These are phyloP conservation scores for Colletotrichum australisinense DNA, from an alignment of 2,329 filamentous ascomycete species.

Conservation along the genomic window DNA sequence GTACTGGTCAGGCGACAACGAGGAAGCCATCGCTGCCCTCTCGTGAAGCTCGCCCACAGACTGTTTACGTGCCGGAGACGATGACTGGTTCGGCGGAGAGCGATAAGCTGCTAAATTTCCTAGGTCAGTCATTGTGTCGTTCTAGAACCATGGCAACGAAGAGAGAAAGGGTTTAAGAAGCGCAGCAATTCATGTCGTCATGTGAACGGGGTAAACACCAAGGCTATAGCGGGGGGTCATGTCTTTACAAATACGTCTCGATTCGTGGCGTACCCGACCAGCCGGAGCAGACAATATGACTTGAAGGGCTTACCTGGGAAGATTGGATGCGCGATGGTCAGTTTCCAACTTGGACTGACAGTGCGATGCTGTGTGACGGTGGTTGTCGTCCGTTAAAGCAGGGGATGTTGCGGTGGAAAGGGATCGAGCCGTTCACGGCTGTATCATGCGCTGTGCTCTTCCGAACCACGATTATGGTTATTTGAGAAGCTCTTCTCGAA, in stretches of 20 bases:
- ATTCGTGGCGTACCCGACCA: slow-evolving; percentile 1
- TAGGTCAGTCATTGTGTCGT: slow-evolving; percentile 47
- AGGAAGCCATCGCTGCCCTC: slow-evolving; percentile 56
- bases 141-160: not conserved
- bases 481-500: slow-evolving; percentile 29
- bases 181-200: slow-evolving; percentile 14
- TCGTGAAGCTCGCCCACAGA: slow-evolving; percentile 48
- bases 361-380: slow-evolving; percentile 16
- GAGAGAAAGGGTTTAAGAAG: not conserved
- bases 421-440: slow-evolving; percentile 25
- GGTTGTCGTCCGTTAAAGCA: slow-evolving; percentile 28
- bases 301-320: slow-evolving; percentile 27
- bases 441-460: slow-evolving; percentile 14
- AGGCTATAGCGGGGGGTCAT: not conserved
- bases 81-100: slow-evolving; percentile 48
- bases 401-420: slow-evolving; percentile 14
- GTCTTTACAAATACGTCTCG: slow-evolving; percentile 24
- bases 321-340: slow-evolving; percentile 16
- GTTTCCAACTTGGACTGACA: slow-evolving; percentile 27
- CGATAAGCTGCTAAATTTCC: slow-evolving; percentile 48
- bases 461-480: slow-evolving; percentile 25
- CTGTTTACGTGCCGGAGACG: slow-evolving; percentile 44
- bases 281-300: not conserved
- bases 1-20: slow-evolving; percentile 55
- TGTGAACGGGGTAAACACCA: not conserved